These are phyloP conservation scores for Aegle marmelos DNA, from an alignment of 345 rosid genomes.

Conservation along the genomic window DNA sequence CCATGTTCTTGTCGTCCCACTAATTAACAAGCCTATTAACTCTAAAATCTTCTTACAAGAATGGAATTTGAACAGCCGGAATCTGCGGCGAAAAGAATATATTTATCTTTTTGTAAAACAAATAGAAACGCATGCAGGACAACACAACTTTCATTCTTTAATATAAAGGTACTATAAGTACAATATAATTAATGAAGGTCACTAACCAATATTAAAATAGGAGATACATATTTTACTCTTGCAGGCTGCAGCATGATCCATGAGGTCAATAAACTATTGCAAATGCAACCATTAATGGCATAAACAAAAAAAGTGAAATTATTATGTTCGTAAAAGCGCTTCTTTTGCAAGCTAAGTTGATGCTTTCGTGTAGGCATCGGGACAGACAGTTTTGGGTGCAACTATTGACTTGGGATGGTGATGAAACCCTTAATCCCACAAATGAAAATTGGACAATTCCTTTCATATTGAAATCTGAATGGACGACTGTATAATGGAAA, in stretches of 20 bases:
- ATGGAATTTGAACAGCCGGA: no score
- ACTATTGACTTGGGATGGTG: constrained; percentile 16
- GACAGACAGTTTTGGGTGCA: background rate
- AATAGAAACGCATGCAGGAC: background rate
- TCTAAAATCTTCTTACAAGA: no score
- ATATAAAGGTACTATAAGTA: background rate
- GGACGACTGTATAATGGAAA: constrained; percentile 6
- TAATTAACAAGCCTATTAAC: no score
- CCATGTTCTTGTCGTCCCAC: no score
- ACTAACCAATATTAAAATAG: background rate
- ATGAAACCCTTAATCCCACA: constrained; percentile 7
- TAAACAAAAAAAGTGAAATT: background rate
- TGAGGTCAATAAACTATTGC: background rate
- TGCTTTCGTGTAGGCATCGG: constrained; percentile 25
- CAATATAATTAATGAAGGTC: background rate
- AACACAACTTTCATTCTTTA: background rate
- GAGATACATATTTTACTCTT: background rate
- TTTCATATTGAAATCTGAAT: background rate
- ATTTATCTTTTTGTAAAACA: no score
- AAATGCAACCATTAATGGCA: background rate
- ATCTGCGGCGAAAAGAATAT: no score
- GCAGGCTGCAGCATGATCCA: constrained; percentile 1
- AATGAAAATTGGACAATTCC: background rate
- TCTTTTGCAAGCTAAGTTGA: background rate
- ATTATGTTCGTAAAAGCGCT: background rate